phyloP scores from a whole-genome alignment of 2,329 filamentous ascomycete species.

The Fusarium brachygibbosum region DNA sequence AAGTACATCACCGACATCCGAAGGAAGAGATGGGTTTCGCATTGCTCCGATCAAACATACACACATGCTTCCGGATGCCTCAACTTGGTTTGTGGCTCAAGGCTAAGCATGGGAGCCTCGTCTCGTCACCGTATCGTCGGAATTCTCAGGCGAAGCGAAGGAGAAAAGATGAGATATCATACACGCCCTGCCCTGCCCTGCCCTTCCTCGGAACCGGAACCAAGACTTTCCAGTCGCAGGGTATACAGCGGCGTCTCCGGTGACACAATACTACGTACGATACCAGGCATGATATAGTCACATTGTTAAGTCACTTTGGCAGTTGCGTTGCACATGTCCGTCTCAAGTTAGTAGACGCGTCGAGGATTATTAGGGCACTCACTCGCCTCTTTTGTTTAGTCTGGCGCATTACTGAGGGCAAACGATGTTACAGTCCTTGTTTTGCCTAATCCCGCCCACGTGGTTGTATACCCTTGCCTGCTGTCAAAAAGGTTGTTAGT shows the following conservation, averaged over 20 bases:
- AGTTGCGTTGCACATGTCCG: background rate
- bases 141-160: slow-evolving; percentile 31
- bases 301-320: slow-evolving; percentile 5
- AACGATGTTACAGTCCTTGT: background rate
- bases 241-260: slow-evolving; percentile 24
- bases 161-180: slow-evolving; percentile 19
- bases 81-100: slow-evolving; percentile 4
- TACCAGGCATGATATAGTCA: background rate
- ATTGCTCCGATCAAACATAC: slow-evolving; percentile 2
- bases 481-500: slow-evolving; percentile 24
- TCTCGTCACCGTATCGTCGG: slow-evolving; percentile 42
- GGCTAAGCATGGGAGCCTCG: slow-evolving; percentile 34
- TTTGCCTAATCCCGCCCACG: slow-evolving; percentile 18
- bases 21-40: slow-evolving; percentile 23
- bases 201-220: slow-evolving; percentile 21
- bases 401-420: slow-evolving; percentile 8
- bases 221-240: slow-evolving; percentile 3
- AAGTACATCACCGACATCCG: slow-evolving; percentile 9
- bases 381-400: background rate
- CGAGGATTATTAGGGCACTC: background rate
- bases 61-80: slow-evolving; percentile 13
- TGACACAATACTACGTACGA: slow-evolving; percentile 17
- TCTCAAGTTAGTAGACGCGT: background rate
- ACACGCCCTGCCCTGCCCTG: slow-evolving; percentile 21
- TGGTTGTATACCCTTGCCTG: slow-evolving; percentile 29